Conservation (phyloP, 2,329 filamentous ascomycete genomes). For the Paraphoma sp. region DNA sequence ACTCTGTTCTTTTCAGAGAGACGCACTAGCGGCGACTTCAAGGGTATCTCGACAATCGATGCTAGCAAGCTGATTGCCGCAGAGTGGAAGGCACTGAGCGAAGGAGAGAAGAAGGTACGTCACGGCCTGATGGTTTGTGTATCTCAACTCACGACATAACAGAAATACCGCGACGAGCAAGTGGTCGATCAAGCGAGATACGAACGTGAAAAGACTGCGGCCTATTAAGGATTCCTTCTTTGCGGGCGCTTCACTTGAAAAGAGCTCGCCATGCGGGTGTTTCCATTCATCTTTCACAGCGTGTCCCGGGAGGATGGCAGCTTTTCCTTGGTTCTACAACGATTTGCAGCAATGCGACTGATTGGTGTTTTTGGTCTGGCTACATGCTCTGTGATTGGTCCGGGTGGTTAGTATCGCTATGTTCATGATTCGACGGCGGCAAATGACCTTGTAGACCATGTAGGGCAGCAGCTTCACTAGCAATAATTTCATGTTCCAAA, state of each 20-base stretch:
- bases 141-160: conserved; percentile 14
- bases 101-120: conserved; percentile 57
- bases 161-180: conserved; percentile 40
- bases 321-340: not conserved
- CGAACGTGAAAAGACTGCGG: conserved; percentile 1
- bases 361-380: conserved; percentile 1
- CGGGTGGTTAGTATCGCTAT: not conserved
- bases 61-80: conserved; percentile 46
- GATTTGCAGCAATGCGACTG: not conserved
- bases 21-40: conserved; percentile 57
- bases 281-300: too few species aligned
- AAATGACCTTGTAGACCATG: not conserved
- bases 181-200: conserved; percentile 31
- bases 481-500: not conserved
- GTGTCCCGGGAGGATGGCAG: not conserved
- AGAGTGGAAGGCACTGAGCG: conserved; percentile 58
- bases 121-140: not conserved
- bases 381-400: not conserved
- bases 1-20: conserved; percentile 56
- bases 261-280: too few species aligned
- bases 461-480: not conserved
- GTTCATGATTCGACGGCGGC: not conserved
- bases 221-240: not conserved
- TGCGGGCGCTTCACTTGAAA: not conserved
- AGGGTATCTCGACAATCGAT: conserved; percentile 52